Evolutionary conservation across 192 early-diverging fungal genomes (phyloP).

Genomic region (Coemansia sp.): DNA sequence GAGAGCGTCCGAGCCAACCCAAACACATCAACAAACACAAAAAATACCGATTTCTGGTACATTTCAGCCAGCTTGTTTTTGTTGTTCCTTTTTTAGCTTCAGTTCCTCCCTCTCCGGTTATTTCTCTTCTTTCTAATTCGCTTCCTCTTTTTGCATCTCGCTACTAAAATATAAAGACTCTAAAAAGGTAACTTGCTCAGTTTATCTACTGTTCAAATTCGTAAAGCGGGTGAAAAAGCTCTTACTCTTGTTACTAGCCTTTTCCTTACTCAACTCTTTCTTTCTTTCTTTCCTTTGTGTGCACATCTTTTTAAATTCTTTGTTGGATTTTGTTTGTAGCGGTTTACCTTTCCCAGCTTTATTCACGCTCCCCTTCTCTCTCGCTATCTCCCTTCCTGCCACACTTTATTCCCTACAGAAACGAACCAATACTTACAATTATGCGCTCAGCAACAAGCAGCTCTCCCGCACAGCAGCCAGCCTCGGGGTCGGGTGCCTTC

Average conservation of each 20-base stretch:
- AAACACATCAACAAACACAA: background rate
- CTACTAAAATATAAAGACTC: background rate
- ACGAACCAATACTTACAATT: background rate
- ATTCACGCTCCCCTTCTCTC: background rate
- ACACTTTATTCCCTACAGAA: background rate
- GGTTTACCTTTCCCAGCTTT: background rate
- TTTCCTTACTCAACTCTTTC: too few relatives aligned
- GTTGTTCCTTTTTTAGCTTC: background rate
- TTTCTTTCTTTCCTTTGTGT: too few relatives aligned
- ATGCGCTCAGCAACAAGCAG: constrained; percentile 20
- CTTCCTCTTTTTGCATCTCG: background rate
- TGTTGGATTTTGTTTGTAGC: background rate
- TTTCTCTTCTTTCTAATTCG: background rate
- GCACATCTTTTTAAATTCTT: too few relatives aligned
- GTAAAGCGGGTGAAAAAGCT: background rate
- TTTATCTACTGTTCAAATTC: too few relatives aligned
- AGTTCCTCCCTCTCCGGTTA: background rate
- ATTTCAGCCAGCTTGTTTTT: background rate
- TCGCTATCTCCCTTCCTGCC: background rate
- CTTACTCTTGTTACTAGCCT: background rate
- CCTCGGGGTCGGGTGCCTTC: constrained; percentile 20
- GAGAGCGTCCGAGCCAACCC: background rate
- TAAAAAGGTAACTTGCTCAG: background rate
- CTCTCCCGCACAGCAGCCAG: background rate
- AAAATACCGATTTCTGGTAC: too few relatives aligned